Conservation (phyloP, 1,284 basidiomycete species). For the Polyporus tsugae region DNA sequence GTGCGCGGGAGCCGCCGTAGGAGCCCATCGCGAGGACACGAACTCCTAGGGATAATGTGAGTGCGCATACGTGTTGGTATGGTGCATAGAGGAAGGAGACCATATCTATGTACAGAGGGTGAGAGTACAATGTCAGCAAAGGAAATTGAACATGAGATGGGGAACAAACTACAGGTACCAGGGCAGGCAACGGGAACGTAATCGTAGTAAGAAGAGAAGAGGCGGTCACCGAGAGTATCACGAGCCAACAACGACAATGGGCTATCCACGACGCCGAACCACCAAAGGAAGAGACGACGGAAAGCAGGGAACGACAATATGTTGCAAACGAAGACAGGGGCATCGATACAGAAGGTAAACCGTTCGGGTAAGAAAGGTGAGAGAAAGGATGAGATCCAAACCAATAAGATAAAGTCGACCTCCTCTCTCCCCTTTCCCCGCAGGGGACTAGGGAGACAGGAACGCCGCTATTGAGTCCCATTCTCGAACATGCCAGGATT, state of each 20-base stretch:
- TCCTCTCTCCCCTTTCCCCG: conserved; percentile 39
- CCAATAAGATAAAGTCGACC: conserved; percentile 28
- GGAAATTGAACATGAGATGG: conserved; percentile 11
- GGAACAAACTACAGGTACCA: conserved; percentile 14
- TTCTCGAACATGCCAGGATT: conserved; percentile 28
- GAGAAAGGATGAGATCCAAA: conserved; percentile 23
- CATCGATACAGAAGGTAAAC: conserved; percentile 31
- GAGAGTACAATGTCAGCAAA: conserved; percentile 30
- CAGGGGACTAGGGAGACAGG: conserved; percentile 39
- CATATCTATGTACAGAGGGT: conserved; percentile 30
- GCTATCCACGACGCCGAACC: conserved; percentile 32
- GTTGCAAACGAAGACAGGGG: conserved; percentile 25
- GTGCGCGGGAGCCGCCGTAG: conserved; percentile 17
- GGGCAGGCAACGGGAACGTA: conserved; percentile 15
- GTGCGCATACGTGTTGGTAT: conserved; percentile 23
- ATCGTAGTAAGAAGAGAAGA: conserved; percentile 20
- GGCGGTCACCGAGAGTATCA: conserved; percentile 27
- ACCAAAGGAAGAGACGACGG: conserved; percentile 15
- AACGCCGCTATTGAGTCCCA: conserved; percentile 27
- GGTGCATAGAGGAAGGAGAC: conserved; percentile 23
- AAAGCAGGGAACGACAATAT: conserved; percentile 20
- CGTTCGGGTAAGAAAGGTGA: conserved; percentile 25
- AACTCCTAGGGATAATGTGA: conserved; percentile 18
- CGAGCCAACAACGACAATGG: conserved; percentile 27
- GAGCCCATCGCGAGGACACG: conserved; percentile 17